Percentiles rank a stretch among this genome's conserved stretches.
These are phyloP conservation scores for Nectriaceae sp. DNA, from an alignment of 2,329 filamentous ascomycete species.

Conservation along the genomic window DNA sequence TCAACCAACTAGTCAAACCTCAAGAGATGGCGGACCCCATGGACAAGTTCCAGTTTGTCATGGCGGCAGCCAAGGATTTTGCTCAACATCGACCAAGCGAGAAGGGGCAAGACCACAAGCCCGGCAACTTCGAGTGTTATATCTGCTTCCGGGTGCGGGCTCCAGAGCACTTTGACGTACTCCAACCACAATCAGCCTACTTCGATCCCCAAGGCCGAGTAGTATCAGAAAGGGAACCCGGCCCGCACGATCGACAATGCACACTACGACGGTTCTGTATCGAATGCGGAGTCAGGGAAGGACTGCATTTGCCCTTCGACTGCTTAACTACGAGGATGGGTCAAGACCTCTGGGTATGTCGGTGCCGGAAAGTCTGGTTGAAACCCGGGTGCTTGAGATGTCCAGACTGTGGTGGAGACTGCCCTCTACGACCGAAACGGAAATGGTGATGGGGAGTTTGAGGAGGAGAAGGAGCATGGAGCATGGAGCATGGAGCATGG, in stretches of 20 bases:
- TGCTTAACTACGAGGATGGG: slow-evolving; percentile 39
- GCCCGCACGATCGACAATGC: slow-evolving; percentile 30
- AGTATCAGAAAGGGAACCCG: slow-evolving; percentile 31
- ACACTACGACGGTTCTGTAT: slow-evolving; percentile 44
- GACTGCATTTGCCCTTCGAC: slow-evolving; percentile 40
- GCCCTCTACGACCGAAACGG: slow-evolving; percentile 37
- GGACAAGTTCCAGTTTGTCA: slow-evolving; percentile 44
- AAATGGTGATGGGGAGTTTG: slow-evolving; percentile 30
- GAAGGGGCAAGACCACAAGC: slow-evolving; percentile 38
- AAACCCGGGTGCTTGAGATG: slow-evolving; percentile 39
- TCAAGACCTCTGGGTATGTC: slow-evolving; percentile 43
- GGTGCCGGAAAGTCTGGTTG: slow-evolving; percentile 38
- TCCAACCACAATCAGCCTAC: slow-evolving; percentile 35
- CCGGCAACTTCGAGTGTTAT: slow-evolving; percentile 45
- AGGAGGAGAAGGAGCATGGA: too few relatives aligned
- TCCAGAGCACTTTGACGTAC: slow-evolving; percentile 40
- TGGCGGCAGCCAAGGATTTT: slow-evolving; percentile 44
- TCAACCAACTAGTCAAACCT: slow-evolving; percentile 36
- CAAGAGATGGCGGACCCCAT: slow-evolving; percentile 34
- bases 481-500: too few relatives aligned
- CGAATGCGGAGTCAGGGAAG: slow-evolving; percentile 41
- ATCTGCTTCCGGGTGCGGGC: slow-evolving; percentile 43
- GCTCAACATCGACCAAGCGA: slow-evolving; percentile 41
- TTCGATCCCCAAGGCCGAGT: slow-evolving; percentile 34
- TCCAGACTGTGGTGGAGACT: slow-evolving; percentile 36